Conservation (phyloP, 108 stramenopile genomes). For the Skeletonema potamos region DNA sequence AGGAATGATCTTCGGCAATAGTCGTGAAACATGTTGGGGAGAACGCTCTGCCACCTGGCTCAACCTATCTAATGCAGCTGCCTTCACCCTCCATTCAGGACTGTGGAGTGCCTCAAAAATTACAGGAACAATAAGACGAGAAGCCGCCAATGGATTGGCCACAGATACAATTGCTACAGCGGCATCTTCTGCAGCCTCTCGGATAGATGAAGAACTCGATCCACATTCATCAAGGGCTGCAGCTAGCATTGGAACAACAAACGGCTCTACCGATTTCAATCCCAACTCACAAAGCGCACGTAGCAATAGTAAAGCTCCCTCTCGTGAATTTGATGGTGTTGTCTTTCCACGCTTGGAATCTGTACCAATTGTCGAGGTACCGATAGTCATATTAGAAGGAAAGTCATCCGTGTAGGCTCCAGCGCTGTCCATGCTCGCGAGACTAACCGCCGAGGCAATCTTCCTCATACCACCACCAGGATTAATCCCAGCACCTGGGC, state of each 20-base stretch:
- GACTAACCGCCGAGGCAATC: slow-evolving; percentile 68
- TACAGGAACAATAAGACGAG: slow-evolving; percentile 68
- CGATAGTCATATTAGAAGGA: slow-evolving; percentile 31
- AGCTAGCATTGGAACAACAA: slow-evolving; percentile 78
- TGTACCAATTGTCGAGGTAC: slow-evolving; percentile 47
- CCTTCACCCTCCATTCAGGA: slow-evolving; percentile 87
- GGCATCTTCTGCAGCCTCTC: slow-evolving; percentile 85
- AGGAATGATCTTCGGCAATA: slow-evolving; percentile 89
- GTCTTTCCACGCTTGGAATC: slow-evolving; percentile 78
- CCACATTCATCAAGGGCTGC: slow-evolving; percentile 85
- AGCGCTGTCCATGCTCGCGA: slow-evolving; percentile 67
- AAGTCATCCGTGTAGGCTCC: slow-evolving; percentile 30
- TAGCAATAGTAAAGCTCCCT: slow-evolving; percentile 75
- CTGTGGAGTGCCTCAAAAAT: slow-evolving; percentile 71
- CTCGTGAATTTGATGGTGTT: slow-evolving; percentile 77
- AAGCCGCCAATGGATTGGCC: slow-evolving; percentile 71
- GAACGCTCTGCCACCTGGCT: slow-evolving; percentile 61
- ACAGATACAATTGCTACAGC: slow-evolving; percentile 58
- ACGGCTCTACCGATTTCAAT: slow-evolving; percentile 70
- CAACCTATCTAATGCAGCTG: slow-evolving; percentile 69
- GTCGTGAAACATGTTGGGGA: slow-evolving; percentile 58
- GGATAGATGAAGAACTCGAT: slow-evolving; percentile 56
- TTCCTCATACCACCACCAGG: slow-evolving; percentile 70
- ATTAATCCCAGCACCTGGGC: slow-evolving; percentile 41
- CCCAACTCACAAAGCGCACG: slow-evolving; percentile 83